Base-by-base conservation (phyloP, 2,329 filamentous ascomycete species). In the Cladophialophora exuberans region DNA sequence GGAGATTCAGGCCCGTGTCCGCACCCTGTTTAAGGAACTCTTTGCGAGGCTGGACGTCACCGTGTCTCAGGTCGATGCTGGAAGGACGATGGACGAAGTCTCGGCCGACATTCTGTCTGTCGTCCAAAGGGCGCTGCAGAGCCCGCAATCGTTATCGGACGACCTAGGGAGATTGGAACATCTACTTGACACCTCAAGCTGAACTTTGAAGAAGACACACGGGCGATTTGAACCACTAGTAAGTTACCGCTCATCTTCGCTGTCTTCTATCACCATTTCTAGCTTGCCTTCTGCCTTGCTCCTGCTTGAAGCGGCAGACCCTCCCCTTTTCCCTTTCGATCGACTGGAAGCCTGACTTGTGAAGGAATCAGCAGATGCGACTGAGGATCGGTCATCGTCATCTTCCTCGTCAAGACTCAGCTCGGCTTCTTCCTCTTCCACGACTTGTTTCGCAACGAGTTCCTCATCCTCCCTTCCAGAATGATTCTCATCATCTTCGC, bases 1-100 rank as follows among this genome's bases (percentile, higher is more conserved):
- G 56, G 84, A 86, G 66, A 89, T 96, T 83, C 94, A 99, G 75
- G 77, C 80, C 57, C 81, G 84, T 7, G 94, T 97, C 11, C 77
- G 89, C 17, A 81, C 85, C 59, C 70, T 95, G 45, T 97, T 96
- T 70, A 80, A 73, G 35, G 74, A 75, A 10, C 66, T 86, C 62
- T 73, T 78, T 59, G 64, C 71, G 4, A 41, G 57, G 18, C 50
- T 65, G 3, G 77, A 80, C 55, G 76, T 78, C 25, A 77, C 83
- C 57, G 78, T 85, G 52, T 71, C 75, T 26, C 68, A 75, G 4
- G 72, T 86, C 44, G 75, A 87, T 73, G 84, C 82, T 3, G 80
- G 80, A 2, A 69, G 67, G 28, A 62, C 72, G 6, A 61, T 83
- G 15, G 76, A 81, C 23, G 75, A 79, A 28, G 83, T 86, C 9